Evolutionary conservation across 1,139 yeast species (phyloP), one percentile per base, ranked within the genome.

Genomic region (Geotrichum fermentans): DNA sequence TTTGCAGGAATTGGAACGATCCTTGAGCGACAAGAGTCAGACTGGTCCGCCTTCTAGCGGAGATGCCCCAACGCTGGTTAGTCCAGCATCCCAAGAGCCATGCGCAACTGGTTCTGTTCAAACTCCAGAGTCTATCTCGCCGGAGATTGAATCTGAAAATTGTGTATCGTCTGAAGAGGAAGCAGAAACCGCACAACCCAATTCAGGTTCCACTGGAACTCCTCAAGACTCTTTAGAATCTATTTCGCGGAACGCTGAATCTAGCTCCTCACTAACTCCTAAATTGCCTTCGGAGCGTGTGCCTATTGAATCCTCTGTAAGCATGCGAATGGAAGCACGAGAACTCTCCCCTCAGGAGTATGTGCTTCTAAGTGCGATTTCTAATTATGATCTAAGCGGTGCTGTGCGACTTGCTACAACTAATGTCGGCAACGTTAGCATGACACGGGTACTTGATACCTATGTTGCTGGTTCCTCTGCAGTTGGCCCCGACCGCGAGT

Each of bases 371-470:
- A 16, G 28, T 6, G 47, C 47, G 6, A 34, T 48, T 28, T 43
- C 30, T 13, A 33, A 38, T 20, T 42, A 40, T 16, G 51, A 48
- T 35, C 16, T 48, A 38, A 45, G 44, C 11, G 45, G 42, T 16
- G 51, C 51, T 6, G 51, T 48, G n/a, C 44, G 45, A 10, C 32
- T 38, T 39, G 51, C 51, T 10, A 43, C 51, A 2, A 39, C 30
- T 13, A 40, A 48, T 29, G 47, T 48, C 4, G 29, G 34, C n/a
- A 20, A 24, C 7, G 47, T 43, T 17, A 48, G 47, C 16, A 16
- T 48, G 16, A 48, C 51, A 3, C 43, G 44, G n/a, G 43, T 48
- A 13, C 45, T 48, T 17, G 41, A 43, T 6, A 29, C 38, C 10
- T 43, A 43, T 22, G 35, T 43, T 40, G 22, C 45, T 2, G 35